A percentile compares a stretch with the other conserved stretches of the same genome.
These are phyloP conservation scores for Trichoderma koningii DNA, from an alignment of 2,329 filamentous ascomycete genomes.

Conservation along the genomic window DNA sequence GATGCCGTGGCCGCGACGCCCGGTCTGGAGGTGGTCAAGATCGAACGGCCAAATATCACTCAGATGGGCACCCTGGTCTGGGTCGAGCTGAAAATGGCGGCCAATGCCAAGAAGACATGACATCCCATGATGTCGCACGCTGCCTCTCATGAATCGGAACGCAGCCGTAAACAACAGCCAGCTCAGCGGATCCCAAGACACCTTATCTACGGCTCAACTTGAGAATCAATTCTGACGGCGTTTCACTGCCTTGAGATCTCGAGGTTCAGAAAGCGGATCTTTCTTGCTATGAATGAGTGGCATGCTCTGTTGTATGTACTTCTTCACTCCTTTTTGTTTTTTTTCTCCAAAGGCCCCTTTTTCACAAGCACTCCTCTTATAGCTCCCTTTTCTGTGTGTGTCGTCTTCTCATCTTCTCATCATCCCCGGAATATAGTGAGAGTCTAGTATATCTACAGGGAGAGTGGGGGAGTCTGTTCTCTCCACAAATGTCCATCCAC, in stretches of 20 bases:
- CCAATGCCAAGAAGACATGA: slow-evolving; percentile 28
- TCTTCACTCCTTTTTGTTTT: neutral
- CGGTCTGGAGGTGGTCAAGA: slow-evolving; percentile 58
- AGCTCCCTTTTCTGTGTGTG: slow-evolving; percentile 9
- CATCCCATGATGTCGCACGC: no score
- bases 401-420: slow-evolving; percentile 28
- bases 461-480: slow-evolving; percentile 30
- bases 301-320: slow-evolving; percentile 26
- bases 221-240: neutral
- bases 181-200: neutral
- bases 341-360: slow-evolving; percentile 8
- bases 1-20: slow-evolving; percentile 51
- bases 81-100: slow-evolving; percentile 55
- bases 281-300: slow-evolving; percentile 27
- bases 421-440: slow-evolving; percentile 30
- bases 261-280: slow-evolving; percentile 2
- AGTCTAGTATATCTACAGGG: slow-evolving; percentile 38
- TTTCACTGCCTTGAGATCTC: neutral
- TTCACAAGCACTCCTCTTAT: slow-evolving; percentile 9
- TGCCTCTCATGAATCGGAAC: neutral
- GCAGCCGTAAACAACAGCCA: neutral
- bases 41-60: slow-evolving; percentile 54
- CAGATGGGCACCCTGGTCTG: slow-evolving; percentile 62
- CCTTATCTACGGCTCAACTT: neutral
- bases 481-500: slow-evolving; percentile 32